Conservation (phyloP, 1,284 basidiomycete species). For the Sphagnurus paluster region DNA sequence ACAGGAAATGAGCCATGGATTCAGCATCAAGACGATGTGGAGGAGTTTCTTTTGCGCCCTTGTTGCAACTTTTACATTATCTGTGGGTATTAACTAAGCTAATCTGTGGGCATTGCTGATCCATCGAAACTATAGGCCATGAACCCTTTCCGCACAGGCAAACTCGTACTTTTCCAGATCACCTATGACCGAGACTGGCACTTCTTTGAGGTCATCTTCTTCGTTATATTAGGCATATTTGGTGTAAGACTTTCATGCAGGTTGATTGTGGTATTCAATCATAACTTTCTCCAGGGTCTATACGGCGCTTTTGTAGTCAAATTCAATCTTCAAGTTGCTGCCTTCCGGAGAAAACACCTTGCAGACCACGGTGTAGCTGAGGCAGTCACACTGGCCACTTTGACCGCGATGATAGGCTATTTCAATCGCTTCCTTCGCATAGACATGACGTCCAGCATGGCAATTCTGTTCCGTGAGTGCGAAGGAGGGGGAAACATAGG, state of each 20-base stretch:
- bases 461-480: slow-evolving; percentile 96
- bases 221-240: slow-evolving; percentile 92
- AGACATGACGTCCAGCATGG: slow-evolving; percentile 98
- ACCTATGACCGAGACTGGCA: slow-evolving; percentile 99
- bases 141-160: slow-evolving; percentile 98
- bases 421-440: slow-evolving; percentile 94
- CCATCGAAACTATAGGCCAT: slow-evolving; percentile 71
- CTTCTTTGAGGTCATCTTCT: slow-evolving; percentile 98
- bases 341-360: slow-evolving; percentile 90
- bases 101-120: slow-evolving; percentile 9
- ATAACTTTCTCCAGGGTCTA: slow-evolving; percentile 65
- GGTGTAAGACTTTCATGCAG: slow-evolving; percentile 54
- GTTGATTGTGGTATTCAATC: background rate
- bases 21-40: slow-evolving; percentile 99
- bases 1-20: slow-evolving; percentile 97
- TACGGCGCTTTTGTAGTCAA: slow-evolving; percentile 98
- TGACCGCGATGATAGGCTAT: slow-evolving; percentile 93
- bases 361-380: slow-evolving; percentile 85
- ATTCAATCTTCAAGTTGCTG: slow-evolving; percentile 94
- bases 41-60: slow-evolving; percentile 95
- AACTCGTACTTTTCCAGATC: slow-evolving; percentile 97
- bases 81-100: slow-evolving; percentile 54
- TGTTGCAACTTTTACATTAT: slow-evolving; percentile 93
- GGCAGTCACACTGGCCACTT: slow-evolving; percentile 81
- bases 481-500: slow-evolving; percentile 92